A percentile compares a stretch with the other conserved stretches of the same genome.
These are phyloP conservation scores for Russula sp. DNA, from an alignment of 768 basidiomycete genomes.

Conservation along the genomic window DNA sequence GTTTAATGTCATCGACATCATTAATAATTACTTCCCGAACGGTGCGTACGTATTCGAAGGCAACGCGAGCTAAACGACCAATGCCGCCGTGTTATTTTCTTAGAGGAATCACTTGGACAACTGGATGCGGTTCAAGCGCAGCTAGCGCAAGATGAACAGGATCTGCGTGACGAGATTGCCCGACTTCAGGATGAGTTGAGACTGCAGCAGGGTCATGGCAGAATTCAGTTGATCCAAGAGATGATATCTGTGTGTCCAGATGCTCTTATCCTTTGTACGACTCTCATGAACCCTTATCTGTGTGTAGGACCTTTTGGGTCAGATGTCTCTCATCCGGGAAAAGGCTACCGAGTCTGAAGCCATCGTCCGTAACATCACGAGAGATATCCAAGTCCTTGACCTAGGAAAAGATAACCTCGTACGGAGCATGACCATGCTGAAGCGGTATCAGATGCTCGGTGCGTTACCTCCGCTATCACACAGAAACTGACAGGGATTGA, in stretches of 20 bases:
- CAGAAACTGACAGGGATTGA: neutral
- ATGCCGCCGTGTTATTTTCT: neutral
- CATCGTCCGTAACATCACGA: conserved; percentile 91
- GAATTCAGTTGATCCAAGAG: conserved; percentile 90
- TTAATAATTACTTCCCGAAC: conserved; percentile 74
- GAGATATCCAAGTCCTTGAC: conserved; percentile 94
- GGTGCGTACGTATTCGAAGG: conserved; percentile 46
- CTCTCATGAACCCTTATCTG: neutral
- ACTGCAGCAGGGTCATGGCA: conserved; percentile 78
- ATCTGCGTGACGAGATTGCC: conserved; percentile 71
- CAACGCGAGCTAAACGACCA: neutral
- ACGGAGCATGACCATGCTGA: conserved; percentile 83
- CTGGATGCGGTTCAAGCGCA: conserved; percentile 68
- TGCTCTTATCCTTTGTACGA: neutral
- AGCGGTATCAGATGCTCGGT: conserved; percentile 94
- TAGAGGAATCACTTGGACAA: conserved; percentile 74
- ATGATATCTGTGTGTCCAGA: conserved; percentile 78
- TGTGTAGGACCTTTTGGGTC: conserved; percentile 80
- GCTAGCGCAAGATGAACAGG: conserved; percentile 64
- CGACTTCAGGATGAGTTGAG: conserved; percentile 62
- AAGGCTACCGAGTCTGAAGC: conserved; percentile 97
- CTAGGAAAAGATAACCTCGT: conserved; percentile 91
- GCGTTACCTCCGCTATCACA: conserved; percentile 33
- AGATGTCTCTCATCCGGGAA: conserved; percentile 94
- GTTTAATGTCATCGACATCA: conserved; percentile 54